Evolutionary conservation across 2,329 filamentous ascomycete species (phyloP).

Genomic region (Metarhizium brunneum): DNA sequence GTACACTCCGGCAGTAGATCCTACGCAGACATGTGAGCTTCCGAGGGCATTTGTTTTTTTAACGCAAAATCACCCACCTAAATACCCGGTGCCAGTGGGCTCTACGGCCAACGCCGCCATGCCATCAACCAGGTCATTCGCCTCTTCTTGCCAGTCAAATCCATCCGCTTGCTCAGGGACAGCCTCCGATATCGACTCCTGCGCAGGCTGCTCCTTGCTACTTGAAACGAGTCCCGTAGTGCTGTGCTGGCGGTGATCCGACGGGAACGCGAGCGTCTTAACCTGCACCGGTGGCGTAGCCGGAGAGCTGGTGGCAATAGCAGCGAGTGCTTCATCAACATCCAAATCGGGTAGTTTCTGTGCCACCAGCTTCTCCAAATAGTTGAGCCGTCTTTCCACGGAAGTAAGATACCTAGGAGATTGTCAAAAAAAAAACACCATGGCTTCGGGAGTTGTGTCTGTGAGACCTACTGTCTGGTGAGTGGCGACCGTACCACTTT

Average conservation of each 20-base stretch:
- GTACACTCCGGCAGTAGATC: conserved; percentile 20
- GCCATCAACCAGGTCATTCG: conserved; percentile 22
- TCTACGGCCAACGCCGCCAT: conserved; percentile 27
- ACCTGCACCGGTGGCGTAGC: neutral
- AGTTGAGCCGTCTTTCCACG: conserved; percentile 3
- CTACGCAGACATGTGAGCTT: conserved; percentile 2
- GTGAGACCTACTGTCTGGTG: conserved; percentile 14
- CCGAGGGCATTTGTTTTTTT: neutral
- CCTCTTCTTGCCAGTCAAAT: conserved; percentile 24
- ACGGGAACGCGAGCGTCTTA: neutral
- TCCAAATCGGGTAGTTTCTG: conserved; percentile 4
- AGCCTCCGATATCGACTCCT: conserved; percentile 16
- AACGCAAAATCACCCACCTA: conserved; percentile 11
- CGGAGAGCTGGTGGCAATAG: neutral
- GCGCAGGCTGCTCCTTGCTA: neutral
- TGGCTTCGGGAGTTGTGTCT: neutral
- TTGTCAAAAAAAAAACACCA: neutral
- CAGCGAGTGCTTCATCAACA: neutral
- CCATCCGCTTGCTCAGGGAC: conserved; percentile 20
- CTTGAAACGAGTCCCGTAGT: neutral
- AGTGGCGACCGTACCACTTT: conserved; percentile 15
- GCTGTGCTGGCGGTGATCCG: neutral
- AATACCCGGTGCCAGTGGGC: conserved; percentile 23
- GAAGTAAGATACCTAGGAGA: conserved; percentile 13
- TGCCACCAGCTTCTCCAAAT: conserved; percentile 4